Base-by-base conservation (phyloP, 208 protist species). In the Leishmania lainsoni region DNA sequence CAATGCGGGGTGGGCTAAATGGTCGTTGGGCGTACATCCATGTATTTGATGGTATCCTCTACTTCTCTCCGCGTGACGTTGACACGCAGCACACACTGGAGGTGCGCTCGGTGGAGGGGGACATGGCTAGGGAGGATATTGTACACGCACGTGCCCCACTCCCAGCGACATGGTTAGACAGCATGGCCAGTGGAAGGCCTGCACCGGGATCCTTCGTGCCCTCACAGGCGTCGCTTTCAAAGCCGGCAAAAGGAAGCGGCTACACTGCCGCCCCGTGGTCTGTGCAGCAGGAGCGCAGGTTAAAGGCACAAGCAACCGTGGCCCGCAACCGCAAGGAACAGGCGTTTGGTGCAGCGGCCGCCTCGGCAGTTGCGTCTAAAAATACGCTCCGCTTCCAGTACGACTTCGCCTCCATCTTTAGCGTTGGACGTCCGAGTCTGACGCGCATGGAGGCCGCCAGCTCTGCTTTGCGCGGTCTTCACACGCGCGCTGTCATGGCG, bases 191-290 rank as follows among this genome's bases (percentile, higher is more conserved):
- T 73, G 69, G 22, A 73, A 54, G 12, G 45, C 12, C 29, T 45
- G 16, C 45, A 4, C 10, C 51, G 39, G 9, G 48, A 52, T 12
- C 39, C 5, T 32, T 6, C 69, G 17, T 54, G 22, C 32, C 45
- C 22, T n/a, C 69, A 1, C 22, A 45, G 16, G 45, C 29, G 48
- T 39, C 39, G n/a, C 42, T 2, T 22, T 71, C 63, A 58, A 39
- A 49, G 22, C 81, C 85, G 0, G 83, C 88, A 26, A 91, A 84
- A 51, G 91, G 89, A 79, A 95, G 91, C 76, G 88, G 90, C 29
- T 94, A 96, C 85, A 59, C 49, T 32, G 81, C 87, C n/a, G 90
- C 86, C 20, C 93, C 91, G 65, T 95, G 93, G 93, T 93, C 89
- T 16, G 87, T 94, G 61, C 89, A 92, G 82, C 90, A 90, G 70